Evolutionary conservation across 768 basidiomycete species (phyloP).

Genomic region (Austroboletus eburneus): DNA sequence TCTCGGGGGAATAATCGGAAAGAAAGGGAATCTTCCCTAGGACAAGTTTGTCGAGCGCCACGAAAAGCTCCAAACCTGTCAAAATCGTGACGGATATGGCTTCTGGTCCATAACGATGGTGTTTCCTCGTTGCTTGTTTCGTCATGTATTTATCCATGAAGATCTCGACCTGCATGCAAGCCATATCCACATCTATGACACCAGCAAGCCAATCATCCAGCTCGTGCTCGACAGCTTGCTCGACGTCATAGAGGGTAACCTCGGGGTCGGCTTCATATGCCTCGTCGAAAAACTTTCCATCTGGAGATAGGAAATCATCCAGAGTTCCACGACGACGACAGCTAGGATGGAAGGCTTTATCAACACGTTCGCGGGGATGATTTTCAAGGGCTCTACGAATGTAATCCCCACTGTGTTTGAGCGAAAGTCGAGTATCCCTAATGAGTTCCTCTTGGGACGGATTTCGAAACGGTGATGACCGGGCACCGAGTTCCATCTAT

Average conservation of each 20-base stretch:
- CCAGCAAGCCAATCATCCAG: slow-evolving; percentile 31
- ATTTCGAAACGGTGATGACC: slow-evolving; percentile 15
- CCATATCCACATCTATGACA: background rate
- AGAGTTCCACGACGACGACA: too few relatives aligned
- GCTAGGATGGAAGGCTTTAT: too few relatives aligned
- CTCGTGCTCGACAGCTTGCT: slow-evolving; percentile 25
- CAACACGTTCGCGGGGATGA: too few relatives aligned
- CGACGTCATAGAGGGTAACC: slow-evolving; percentile 33
- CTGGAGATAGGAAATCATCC: slow-evolving; percentile 5
- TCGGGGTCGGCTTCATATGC: slow-evolving; percentile 1
- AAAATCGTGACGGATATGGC: slow-evolving; percentile 38
- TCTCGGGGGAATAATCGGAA: slow-evolving; percentile 28
- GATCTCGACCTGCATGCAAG: slow-evolving; percentile 13
- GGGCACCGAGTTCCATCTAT: slow-evolving; percentile 28
- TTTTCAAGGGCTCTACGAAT: slow-evolving; percentile 19
- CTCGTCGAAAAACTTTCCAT: slow-evolving; percentile 4
- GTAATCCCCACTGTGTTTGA: slow-evolving; percentile 27
- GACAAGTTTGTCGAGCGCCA: slow-evolving; percentile 28
- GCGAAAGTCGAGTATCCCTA: slow-evolving; percentile 31
- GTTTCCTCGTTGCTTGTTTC: too few relatives aligned
- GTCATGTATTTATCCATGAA: too few relatives aligned
- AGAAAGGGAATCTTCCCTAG: slow-evolving; percentile 23
- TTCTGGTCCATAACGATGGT: too few relatives aligned
- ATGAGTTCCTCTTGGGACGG: slow-evolving; percentile 2
- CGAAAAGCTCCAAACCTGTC: slow-evolving; percentile 29